Percentiles rank a stretch among this genome's conserved stretches.
Evolutionary conservation across 805 yeast genomes (phyloP).

Genomic region (Zygotorulaspora chibaensis): DNA sequence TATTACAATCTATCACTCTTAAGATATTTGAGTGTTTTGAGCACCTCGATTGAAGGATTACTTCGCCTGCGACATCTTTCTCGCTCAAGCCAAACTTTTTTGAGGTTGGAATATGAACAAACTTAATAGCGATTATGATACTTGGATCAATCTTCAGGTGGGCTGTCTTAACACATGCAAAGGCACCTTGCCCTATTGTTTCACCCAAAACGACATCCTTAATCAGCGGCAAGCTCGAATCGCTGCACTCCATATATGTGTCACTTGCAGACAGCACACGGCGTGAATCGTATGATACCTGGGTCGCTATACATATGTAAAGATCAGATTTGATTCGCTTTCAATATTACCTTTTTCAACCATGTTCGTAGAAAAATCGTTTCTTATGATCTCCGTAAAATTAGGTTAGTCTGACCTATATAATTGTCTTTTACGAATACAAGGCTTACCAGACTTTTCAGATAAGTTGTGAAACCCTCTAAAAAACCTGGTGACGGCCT

Average conservation of each 20-base stretch:
- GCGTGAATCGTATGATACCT: background rate
- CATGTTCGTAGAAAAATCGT: background rate
- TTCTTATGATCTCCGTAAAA: background rate
- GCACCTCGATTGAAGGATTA: conserved; percentile 54
- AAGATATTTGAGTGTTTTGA: conserved; percentile 58
- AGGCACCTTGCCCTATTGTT: conserved; percentile 64
- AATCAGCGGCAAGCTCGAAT: conserved; percentile 41
- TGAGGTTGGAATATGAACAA: conserved; percentile 44
- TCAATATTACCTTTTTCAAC: no score
- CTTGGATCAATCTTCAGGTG: conserved; percentile 35
- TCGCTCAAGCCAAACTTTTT: conserved; percentile 36
- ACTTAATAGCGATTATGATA: conserved; percentile 53
- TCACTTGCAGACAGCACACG: background rate
- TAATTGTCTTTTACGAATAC: background rate
- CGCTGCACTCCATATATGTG: background rate
- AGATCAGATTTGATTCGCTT: no score
- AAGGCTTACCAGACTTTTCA: background rate
- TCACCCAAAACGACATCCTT: conserved; percentile 44
- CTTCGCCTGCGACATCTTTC: conserved; percentile 48
- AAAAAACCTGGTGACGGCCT: background rate
- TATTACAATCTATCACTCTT: conserved; percentile 49
- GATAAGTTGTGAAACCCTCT: background rate
- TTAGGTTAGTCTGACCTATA: background rate
- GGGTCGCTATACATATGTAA: background rate
- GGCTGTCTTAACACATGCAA: conserved; percentile 58